phyloP scores from a whole-genome alignment of 2,329 filamentous ascomycete species.

The Aaosphaeria pasadenensis region DNA sequence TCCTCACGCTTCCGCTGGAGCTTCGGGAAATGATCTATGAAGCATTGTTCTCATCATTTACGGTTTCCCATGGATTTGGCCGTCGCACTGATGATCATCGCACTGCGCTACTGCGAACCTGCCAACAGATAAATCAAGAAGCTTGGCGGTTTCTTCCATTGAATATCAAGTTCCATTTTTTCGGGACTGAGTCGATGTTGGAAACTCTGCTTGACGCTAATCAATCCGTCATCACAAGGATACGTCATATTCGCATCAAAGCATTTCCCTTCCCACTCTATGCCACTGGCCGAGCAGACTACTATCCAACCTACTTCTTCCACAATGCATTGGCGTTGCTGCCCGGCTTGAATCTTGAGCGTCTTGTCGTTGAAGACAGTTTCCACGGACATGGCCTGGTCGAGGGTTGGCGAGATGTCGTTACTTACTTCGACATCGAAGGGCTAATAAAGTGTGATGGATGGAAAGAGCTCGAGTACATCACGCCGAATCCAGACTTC shows the following conservation, averaged over 20 bases:
- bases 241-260: conserved; percentile 29
- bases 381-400: conserved; percentile 34
- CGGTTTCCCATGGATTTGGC: conserved; percentile 26
- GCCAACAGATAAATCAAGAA: conserved; percentile 26
- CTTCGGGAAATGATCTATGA: conserved; percentile 32
- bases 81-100: conserved; percentile 14
- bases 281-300: conserved; percentile 16
- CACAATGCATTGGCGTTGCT: conserved; percentile 28
- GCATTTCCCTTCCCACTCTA: conserved; percentile 34
- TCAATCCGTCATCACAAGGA: conserved; percentile 27
- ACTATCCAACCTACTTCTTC: conserved; percentile 32
- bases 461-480: conserved; percentile 32
- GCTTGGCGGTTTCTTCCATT: conserved; percentile 31
- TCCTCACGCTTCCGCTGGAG: conserved; percentile 31
- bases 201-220: conserved; percentile 28
- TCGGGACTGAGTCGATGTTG: conserved; percentile 31
- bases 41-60: conserved; percentile 29
- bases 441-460: conserved; percentile 26
- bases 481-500: conserved; percentile 33
- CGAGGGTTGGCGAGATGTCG: conserved; percentile 32
- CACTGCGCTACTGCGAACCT: conserved; percentile 28
- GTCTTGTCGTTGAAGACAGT: conserved; percentile 30
- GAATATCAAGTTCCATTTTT: conserved; percentile 29
- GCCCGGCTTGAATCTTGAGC: conserved; percentile 29
- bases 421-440: conserved; percentile 35